Base-by-base conservation (phyloP, 257 asterid genomes). In the Salvia miltiorrhiza region DNA sequence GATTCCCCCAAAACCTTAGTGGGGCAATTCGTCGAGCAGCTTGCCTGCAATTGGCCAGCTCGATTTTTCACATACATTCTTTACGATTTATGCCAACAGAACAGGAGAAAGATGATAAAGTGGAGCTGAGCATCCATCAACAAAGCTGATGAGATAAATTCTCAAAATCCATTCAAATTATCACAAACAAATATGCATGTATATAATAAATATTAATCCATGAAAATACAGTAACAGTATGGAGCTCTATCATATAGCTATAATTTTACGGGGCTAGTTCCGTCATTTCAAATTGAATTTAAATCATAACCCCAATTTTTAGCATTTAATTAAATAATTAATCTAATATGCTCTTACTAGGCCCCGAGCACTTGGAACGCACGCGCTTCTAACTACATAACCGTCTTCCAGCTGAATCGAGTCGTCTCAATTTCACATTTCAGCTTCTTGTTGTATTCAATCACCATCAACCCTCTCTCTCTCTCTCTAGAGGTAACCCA, bases 381-480 rank as follows among this genome's bases (percentile, higher is more conserved):
- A 65, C 79, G 70, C 79, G 65, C 73, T 28, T 30, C 68, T 63
- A 84, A 79, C 83, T 23, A 21, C 76, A 66, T 80, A 84, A 84
- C 87, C 81, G 81, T 80, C 41, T 61, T 24, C 1, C 70, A 57
- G 75, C 76, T 23, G 55, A 60, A 49, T 39, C 41, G 63, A 58
- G 53, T 64, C 40, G 19, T 23, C 24, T 21, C 4, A 35, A 28
- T 44, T 56, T 58, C 44, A 53, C 53, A 62, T 21, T 62, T 9
- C 68, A 43, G 55, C 24, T 60, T 44, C 71, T 62, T 52, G 65
- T 30, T 67, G 11, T 30, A 67, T 16, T 71, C 65, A 4, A 40
- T 73, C 73, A 23, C 67, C 63, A 20, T 65, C 76, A 14, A 28
- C 56, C 45, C 21, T 26, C 77, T 20, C 55, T n/a, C 66, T 24